Base-by-base conservation (phyloP, 805 yeast species). In the Wickerhamiella brachini region DNA sequence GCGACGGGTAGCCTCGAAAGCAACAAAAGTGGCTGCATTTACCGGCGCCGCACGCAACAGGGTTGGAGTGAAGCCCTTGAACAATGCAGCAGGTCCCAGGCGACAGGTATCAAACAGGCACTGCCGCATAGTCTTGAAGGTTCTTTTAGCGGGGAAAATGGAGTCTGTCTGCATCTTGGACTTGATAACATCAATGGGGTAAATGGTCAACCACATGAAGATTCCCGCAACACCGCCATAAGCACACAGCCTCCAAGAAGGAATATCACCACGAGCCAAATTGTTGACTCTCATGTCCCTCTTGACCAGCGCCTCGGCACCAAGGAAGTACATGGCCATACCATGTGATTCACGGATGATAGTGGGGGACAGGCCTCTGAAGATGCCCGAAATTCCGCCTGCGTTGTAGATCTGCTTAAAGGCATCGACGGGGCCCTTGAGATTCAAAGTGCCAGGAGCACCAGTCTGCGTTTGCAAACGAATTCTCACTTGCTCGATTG, bases 1-100 rank as follows among this genome's bases (percentile, higher is more conserved):
- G 44, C 68, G 49, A 20, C 89, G 83, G 4, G 95, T 85, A 48
- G 83, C 68, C 67, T 93, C 99, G 65, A 93, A 93, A 2, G 94
- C 88, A 44, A 87, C 83, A 69, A 93, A 93, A 0, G 98, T 94
- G 29, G 94, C 95, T 43, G 95, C 99, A 65, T 93, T 94, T 3
- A 94, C 98, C 0, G 98, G 98, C 2, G 95, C 95, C 48, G 99
- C 97, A 69, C 99, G 83, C 56, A 93, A 71, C 56, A 93, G 78
- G 0, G 97, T 89, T 39, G 98, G 97, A 18, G 79, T 68, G 64
- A 94, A 89, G 1, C 99, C 99, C 68, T 82, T 82, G 69, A 85
- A 85, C 62, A 93, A 84, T 0, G 95, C 95, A 24, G 38, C 34
- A 44, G 47, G 51, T 29, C 61, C 58, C 13, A 49, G 44, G 55